phyloP scores from a whole-genome alignment of 2,329 filamentous ascomycete species.

The Pyricularia sp. region DNA sequence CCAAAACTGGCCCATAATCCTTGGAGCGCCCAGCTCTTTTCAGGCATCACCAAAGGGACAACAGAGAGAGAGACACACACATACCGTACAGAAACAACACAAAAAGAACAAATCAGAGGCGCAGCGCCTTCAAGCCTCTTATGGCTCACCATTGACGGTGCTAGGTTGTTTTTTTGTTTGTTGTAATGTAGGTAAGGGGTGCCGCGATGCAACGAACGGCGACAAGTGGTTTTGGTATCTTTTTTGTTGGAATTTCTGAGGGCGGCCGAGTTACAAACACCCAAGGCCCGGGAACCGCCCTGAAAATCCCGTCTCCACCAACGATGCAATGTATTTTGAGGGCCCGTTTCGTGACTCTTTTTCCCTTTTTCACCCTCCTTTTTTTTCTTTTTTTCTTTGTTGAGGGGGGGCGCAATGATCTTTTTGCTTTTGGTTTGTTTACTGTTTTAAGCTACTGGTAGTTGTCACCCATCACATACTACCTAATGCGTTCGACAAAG shows the following conservation, averaged over 20 bases:
- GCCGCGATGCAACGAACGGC: not conserved
- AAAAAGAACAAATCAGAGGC: not conserved
- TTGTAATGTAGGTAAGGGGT: not conserved
- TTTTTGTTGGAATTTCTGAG: too few species aligned
- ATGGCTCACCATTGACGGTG: not conserved
- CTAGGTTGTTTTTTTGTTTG: not conserved
- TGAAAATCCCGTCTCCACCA: not conserved
- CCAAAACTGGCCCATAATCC: not conserved
- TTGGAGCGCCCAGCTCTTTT: not conserved
- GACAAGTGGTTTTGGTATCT: too few species aligned
- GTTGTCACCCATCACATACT: not conserved
- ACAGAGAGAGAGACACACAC: not conserved
- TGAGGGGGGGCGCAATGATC: not conserved
- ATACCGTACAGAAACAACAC: too few species aligned
- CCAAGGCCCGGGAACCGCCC: not conserved
- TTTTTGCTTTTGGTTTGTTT: not conserved
- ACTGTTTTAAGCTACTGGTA: not conserved
- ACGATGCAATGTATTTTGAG: not conserved
- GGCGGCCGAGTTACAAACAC: not conserved
- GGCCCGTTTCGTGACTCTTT: not conserved
- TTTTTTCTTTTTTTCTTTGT: not conserved
- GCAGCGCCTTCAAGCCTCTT: not conserved
- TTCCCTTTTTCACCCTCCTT: not conserved
- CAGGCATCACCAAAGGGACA: not conserved
- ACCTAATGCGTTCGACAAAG: too few species aligned